phyloP scores from a whole-genome alignment of 257 asterid genomes.

The Coffea eugenioides region DNA sequence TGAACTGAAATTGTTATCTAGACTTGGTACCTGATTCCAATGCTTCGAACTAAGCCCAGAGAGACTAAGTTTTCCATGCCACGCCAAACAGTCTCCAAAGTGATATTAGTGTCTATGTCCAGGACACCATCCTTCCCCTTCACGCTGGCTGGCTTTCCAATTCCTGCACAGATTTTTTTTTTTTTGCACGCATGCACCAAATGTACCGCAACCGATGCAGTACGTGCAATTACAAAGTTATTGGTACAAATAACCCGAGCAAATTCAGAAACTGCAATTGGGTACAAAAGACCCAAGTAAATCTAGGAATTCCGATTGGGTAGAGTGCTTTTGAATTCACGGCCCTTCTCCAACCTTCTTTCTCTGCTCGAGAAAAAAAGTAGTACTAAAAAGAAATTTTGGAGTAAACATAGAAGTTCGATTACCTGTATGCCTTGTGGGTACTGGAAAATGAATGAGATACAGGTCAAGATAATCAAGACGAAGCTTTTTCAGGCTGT shows the following conservation, averaged over 20 bases:
- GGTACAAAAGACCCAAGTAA: too few relatives aligned
- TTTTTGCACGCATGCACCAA: too few relatives aligned
- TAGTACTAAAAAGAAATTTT: too few relatives aligned
- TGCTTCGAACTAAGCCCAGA: conserved; percentile 59
- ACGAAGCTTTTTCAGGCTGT: conserved; percentile 54
- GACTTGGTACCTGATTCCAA: conserved; percentile 50
- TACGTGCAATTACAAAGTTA: too few relatives aligned
- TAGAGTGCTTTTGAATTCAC: too few relatives aligned
- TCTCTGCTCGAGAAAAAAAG: too few relatives aligned
- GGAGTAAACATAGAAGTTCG: neutral
- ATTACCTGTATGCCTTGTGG: conserved; percentile 65
- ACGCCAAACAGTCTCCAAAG: conserved; percentile 69
- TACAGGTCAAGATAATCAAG: conserved; percentile 60
- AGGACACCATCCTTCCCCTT: conserved; percentile 59
- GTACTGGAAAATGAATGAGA: conserved; percentile 61
- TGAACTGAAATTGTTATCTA: neutral
- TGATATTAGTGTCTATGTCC: conserved; percentile 57
- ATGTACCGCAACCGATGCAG: too few relatives aligned
- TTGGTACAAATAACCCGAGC: too few relatives aligned
- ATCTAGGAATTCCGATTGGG: too few relatives aligned
- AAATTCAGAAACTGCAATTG: too few relatives aligned
- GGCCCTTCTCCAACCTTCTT: too few relatives aligned
- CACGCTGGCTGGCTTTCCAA: conserved; percentile 56
- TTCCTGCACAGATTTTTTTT: conserved; percentile 30
- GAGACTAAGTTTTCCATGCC: conserved; percentile 62